Evolutionary conservation across 257 asterid species (phyloP).

Genomic region (Ilex asprella): DNA sequence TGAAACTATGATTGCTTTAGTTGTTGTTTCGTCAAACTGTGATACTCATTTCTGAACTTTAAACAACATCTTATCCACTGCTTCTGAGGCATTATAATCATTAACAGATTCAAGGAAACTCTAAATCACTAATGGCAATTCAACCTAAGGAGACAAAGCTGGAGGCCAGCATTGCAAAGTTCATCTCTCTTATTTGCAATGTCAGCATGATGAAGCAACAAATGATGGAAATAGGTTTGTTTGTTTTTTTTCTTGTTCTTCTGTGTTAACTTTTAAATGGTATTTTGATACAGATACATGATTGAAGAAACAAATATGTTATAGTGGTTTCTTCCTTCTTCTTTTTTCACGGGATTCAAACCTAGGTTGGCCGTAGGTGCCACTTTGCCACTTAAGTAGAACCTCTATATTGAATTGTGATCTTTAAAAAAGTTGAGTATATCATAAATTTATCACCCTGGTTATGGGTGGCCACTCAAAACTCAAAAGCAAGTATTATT

Average conservation of each 20-base stretch:
- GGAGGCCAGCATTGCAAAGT: constrained; percentile 71
- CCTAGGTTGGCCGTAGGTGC: too few species aligned
- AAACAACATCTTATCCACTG: not conserved
- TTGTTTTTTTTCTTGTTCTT: constrained; percentile 3
- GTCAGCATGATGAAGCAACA: constrained; percentile 94
- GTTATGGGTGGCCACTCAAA: constrained; percentile 3
- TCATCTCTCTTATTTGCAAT: constrained; percentile 82
- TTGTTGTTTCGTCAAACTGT: not conserved
- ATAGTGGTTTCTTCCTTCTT: too few species aligned
- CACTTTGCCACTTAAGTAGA: too few species aligned
- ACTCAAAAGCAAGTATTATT: not conserved
- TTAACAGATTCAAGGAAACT: constrained; percentile 38
- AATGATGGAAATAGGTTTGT: constrained; percentile 88
- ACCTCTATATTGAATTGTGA: too few species aligned
- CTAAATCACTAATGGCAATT: constrained; percentile 18
- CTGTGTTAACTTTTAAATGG: not conserved
- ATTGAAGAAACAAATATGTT: not conserved
- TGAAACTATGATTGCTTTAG: too few species aligned
- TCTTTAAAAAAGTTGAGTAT: too few species aligned
- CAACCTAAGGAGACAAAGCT: constrained; percentile 69
- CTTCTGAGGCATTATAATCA: constrained; percentile 11
- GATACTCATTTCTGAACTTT: not conserved
- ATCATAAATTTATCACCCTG: not conserved
- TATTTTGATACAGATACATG: not conserved
- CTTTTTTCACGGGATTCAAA: too few species aligned